A percentile compares a stretch with the other conserved stretches of the same genome.
Conservation (phyloP, 1,139 yeast genomes). For the Suhomyces yuchorum region DNA sequence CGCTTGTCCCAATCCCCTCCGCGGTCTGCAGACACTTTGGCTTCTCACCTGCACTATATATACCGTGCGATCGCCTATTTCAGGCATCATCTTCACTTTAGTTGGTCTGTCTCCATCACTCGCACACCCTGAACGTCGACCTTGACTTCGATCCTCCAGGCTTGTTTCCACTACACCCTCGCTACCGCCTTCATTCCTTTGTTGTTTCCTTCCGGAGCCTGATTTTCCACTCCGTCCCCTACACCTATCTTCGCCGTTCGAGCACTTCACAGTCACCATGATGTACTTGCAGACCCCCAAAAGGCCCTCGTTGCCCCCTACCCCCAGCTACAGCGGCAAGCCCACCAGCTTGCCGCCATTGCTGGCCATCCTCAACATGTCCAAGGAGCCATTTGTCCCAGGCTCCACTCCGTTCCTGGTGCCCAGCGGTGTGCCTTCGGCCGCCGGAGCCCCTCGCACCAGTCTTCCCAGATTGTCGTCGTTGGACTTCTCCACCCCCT, state of each 20-base stretch:
- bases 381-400: constrained; percentile 10
- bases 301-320: constrained; percentile 33
- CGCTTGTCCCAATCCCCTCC: not conserved
- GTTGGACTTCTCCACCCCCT: constrained; percentile 17
- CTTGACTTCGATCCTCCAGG: not conserved
- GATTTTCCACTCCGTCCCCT: not conserved
- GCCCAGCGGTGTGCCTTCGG: constrained; percentile 2
- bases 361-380: constrained; percentile 32
- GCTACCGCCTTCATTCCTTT: not conserved
- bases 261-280: constrained; percentile 3
- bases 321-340: constrained; percentile 25
- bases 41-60: constrained; percentile 5
- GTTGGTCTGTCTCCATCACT: not conserved
- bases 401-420: constrained; percentile 13
- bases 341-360: constrained; percentile 44
- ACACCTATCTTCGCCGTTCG: not conserved
- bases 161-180: too few species aligned
- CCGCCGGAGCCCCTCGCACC: constrained; percentile 1
- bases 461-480: constrained; percentile 9
- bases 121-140: not conserved
- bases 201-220: too few species aligned
- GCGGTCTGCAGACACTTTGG: not conserved
- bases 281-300: constrained; percentile 31
- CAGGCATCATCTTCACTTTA: not conserved
- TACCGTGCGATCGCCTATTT: constrained; percentile 3